Base-by-base conservation (phyloP, 352 stramenopile species). In the Elongisporangium senticosum region DNA sequence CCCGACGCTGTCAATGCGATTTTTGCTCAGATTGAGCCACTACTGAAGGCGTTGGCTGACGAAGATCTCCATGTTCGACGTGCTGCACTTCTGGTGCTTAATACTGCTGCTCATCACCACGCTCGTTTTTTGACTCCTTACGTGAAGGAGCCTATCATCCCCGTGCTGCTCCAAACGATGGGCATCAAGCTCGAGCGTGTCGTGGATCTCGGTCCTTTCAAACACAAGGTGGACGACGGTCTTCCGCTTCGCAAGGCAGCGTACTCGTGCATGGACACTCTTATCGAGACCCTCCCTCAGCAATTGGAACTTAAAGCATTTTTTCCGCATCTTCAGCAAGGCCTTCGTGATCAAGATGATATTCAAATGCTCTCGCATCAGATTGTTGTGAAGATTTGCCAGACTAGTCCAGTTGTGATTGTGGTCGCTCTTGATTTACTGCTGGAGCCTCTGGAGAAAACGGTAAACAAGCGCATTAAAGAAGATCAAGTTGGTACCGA, bases 201-300 rank as follows among this genome's bases (percentile, higher is more conserved):
- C 33, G 96, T 99, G 37, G 96, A 99, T 71, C 83, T 99, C 53
- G 97, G 97, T 55, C 97, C 97, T 20, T 99, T 99, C 77, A 99
- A 98, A 68, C 97, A 99, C 69, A 98, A 96, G 60, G 96, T 99
- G 26, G 87, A 96, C 55, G 87, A 96, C 67, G 87, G 83, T 1
- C 69, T 96, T 14, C 79, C 84, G 51, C 68, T 96, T 51, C 87
- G 87, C 47, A 96, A 96, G 69, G 91, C 96, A 24, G 84, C 96
- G 8, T 96, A 99, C 52, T 90, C 93, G 22, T 98, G 96, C 66
- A 86, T 99, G 33, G 92, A 98, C 61, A 99, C 96, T 10, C 87
- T 98, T 48, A 73, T 99, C 10, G 95, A 98, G 56, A 91, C 90
- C 52, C 77, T 98, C 6, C 95, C 95, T 7, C 77, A 95, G 51